These are phyloP conservation scores for Fusarium circinatum DNA, from an alignment of 2,329 filamentous ascomycete species.

Conservation along the genomic window DNA sequence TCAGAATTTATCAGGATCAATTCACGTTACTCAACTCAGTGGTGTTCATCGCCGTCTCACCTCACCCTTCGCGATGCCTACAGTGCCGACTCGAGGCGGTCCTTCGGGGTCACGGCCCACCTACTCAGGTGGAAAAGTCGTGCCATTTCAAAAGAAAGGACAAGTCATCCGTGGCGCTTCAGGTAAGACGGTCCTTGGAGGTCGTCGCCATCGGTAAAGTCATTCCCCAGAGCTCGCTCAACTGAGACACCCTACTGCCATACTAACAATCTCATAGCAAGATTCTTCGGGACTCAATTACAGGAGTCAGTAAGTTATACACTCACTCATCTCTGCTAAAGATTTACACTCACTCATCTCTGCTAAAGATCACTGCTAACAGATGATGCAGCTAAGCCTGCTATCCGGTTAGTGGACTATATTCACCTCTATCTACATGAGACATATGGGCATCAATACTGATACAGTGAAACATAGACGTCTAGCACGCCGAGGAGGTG, in stretches of 20 bases:
- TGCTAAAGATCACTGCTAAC: background rate
- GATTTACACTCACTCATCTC: background rate
- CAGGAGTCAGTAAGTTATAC: conserved; percentile 60
- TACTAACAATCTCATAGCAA: conserved; percentile 52
- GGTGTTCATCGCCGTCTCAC: background rate
- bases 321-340: background rate
- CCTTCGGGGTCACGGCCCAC: conserved; percentile 32
- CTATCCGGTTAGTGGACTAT: conserved; percentile 57
- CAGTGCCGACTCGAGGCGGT: conserved; percentile 42
- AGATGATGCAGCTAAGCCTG: conserved; percentile 59
- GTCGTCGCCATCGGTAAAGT: conserved; percentile 41
- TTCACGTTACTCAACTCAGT: background rate
- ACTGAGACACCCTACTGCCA: too few relatives aligned
- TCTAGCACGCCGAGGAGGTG: conserved; percentile 78
- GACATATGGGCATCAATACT: background rate
- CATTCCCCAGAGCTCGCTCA: background rate
- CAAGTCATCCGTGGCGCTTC: background rate
- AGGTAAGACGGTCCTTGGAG: conserved; percentile 40
- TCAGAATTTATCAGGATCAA: background rate
- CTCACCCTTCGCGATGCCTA: background rate
- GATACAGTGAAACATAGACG: conserved; percentile 58
- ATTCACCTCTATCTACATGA: background rate
- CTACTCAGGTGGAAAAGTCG: background rate
- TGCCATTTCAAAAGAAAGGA: background rate
- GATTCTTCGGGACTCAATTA: conserved; percentile 58